Percentiles rank a stretch among this genome's conserved stretches.
phyloP scores from a whole-genome alignment of 257 asterid genomes.

The Coffea canephora region DNA sequence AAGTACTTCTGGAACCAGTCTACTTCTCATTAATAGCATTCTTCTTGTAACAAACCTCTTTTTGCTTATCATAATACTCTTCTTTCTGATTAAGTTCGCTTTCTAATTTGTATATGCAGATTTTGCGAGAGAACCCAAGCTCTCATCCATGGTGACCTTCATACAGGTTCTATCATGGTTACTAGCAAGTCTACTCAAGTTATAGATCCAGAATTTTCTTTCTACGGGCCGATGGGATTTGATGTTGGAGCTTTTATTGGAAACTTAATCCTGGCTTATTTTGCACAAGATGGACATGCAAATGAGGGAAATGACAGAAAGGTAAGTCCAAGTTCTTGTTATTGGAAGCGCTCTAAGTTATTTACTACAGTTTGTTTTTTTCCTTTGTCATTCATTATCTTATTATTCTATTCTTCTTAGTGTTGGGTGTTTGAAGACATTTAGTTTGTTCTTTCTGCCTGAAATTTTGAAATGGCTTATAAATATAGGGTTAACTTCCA shows the following conservation, averaged over 20 bases:
- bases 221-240: constrained; percentile 93
- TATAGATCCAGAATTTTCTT: constrained; percentile 91
- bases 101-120: constrained; percentile 45
- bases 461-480: not conserved
- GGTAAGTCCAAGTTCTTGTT: constrained; percentile 27
- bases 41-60: not conserved
- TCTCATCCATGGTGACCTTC: constrained; percentile 93
- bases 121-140: constrained; percentile 98
- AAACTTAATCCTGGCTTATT: constrained; percentile 81
- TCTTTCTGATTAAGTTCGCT: not conserved
- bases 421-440: not conserved
- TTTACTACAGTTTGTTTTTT: not conserved
- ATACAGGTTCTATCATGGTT: constrained; percentile 95
- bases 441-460: not conserved
- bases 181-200: constrained; percentile 78
- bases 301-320: constrained; percentile 62
- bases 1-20: constrained; percentile 39
- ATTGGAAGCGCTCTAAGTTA: not conserved
- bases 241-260: constrained; percentile 95
- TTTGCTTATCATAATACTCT: constrained; percentile 3
- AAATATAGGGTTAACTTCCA: not conserved
- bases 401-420: not conserved
- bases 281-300: constrained; percentile 93
- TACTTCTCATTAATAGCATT: constrained; percentile 6
- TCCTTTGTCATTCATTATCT: not conserved